These are phyloP conservation scores for Globisporangium okanoganense DNA, from an alignment of 352 stramenopile species.

Conservation along the genomic window DNA sequence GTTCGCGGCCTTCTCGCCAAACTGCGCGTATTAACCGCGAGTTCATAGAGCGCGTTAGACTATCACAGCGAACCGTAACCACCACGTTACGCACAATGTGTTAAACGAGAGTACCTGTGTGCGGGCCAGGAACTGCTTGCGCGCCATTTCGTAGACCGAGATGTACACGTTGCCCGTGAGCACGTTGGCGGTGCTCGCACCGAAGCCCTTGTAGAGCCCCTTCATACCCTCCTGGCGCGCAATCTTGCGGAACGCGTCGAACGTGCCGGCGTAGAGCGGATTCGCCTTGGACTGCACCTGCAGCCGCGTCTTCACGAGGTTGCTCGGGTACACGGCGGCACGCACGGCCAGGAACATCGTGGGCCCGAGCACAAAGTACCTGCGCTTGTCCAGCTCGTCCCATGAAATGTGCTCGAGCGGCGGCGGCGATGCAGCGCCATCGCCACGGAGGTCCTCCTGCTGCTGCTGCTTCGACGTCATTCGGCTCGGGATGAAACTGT, in stretches of 20 bases:
- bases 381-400: conserved; percentile 87
- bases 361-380: conserved; percentile 82
- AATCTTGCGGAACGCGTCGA: conserved; percentile 85
- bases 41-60: background rate
- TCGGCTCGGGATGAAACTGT: background rate
- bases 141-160: conserved; percentile 81
- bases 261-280: conserved; percentile 74
- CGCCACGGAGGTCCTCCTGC: background rate
- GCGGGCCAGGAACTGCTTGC: conserved; percentile 61
- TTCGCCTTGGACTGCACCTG: conserved; percentile 76
- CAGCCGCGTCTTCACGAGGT: conserved; percentile 86
- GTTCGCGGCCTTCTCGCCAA: conserved; percentile 66
- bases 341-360: conserved; percentile 81
- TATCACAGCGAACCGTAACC: background rate
- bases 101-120: conserved; percentile 30
- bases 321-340: conserved; percentile 83
- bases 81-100: background rate
- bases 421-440: conserved; percentile 9
- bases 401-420: conserved; percentile 80
- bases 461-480: conserved; percentile 1
- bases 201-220: conserved; percentile 86
- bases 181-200: conserved; percentile 82
- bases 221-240: conserved; percentile 65
- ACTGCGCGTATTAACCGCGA: conserved; percentile 13
- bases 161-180: conserved; percentile 89